A percentile compares a stretch with the other conserved stretches of the same genome.
Conservation (phyloP, 768 basidiomycete genomes). For the Tephrocybe sp. region DNA sequence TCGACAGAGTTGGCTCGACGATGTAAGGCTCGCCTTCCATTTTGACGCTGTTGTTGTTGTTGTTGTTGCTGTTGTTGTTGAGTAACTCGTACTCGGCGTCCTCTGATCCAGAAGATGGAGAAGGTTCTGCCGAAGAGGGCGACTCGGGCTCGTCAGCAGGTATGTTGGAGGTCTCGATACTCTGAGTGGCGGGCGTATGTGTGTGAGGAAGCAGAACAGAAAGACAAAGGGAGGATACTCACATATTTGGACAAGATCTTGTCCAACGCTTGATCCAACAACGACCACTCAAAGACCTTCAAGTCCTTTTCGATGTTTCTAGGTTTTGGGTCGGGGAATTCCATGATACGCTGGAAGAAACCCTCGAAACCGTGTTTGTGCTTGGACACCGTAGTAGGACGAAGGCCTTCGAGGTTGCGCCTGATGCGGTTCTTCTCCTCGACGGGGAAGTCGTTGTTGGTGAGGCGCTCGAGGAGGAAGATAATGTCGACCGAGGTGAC, state of each 20-base stretch:
- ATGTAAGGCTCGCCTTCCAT: constrained; percentile 16
- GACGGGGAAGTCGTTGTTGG: constrained; percentile 80
- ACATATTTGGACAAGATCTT: constrained; percentile 88
- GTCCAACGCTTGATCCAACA: constrained; percentile 69
- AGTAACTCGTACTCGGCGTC: constrained; percentile 16
- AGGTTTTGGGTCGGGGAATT: constrained; percentile 91
- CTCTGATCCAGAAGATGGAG: constrained; percentile 25
- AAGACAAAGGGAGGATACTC: constrained; percentile 26
- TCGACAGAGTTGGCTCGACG: constrained; percentile 11
- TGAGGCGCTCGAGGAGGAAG: constrained; percentile 78
- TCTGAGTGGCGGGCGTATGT: constrained; percentile 30
- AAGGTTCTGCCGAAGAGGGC: constrained; percentile 26
- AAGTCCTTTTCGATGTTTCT: constrained; percentile 98
- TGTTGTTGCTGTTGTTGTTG: neutral
- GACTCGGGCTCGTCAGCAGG: constrained; percentile 31
- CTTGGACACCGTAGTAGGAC: constrained; percentile 90
- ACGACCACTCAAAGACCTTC: constrained; percentile 79
- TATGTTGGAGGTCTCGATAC: constrained; percentile 43
- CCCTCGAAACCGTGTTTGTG: constrained; percentile 73
- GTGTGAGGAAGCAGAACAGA: neutral
- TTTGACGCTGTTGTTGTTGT: constrained; percentile 8
- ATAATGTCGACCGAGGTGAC: constrained; percentile 97
- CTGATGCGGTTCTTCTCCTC: constrained; percentile 98
- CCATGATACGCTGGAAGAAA: constrained; percentile 98
- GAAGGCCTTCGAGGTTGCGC: constrained; percentile 90